These are phyloP conservation scores for Penicillium lividum DNA, from an alignment of 495 filamentous ascomycete genomes.

Conservation along the genomic window DNA sequence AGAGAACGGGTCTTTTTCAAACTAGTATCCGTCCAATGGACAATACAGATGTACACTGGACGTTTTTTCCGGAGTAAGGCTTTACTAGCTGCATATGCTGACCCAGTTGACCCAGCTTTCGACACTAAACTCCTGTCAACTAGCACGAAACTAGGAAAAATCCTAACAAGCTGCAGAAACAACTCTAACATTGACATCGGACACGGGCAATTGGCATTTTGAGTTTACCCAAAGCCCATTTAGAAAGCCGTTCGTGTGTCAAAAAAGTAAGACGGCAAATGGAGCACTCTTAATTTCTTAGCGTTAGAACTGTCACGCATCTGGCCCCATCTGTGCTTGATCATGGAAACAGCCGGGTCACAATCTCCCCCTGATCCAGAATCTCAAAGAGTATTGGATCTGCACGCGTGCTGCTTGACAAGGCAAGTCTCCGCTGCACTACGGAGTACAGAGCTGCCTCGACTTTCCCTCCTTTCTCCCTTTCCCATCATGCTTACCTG, in stretches of 20 bases:
- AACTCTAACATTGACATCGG: not conserved
- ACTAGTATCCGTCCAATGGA: slow-evolving; percentile 1
- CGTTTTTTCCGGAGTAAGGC: slow-evolving; percentile 17
- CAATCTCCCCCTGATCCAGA: slow-evolving; percentile 29
- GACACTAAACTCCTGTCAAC: not conserved
- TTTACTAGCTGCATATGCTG: slow-evolving; percentile 16
- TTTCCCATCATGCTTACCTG: slow-evolving; percentile 8
- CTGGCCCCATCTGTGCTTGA: slow-evolving; percentile 24
- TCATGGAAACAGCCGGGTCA: slow-evolving; percentile 29
- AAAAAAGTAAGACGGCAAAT: slow-evolving; percentile 13
- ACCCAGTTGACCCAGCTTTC: slow-evolving; percentile 10
- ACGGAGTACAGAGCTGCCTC: not conserved
- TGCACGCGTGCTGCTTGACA: slow-evolving; percentile 19
- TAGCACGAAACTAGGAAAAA: not conserved
- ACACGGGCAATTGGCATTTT: slow-evolving; percentile 1
- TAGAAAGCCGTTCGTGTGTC: slow-evolving; percentile 19
- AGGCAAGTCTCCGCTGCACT: slow-evolving; percentile 17
- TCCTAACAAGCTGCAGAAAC: not conserved
- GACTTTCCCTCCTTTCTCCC: slow-evolving; percentile 14
- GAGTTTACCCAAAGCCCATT: slow-evolving; percentile 9
- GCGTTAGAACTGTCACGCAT: slow-evolving; percentile 26
- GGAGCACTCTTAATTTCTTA: slow-evolving; percentile 31
- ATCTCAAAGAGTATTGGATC: slow-evolving; percentile 26
- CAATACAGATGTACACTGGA: slow-evolving; percentile 18
- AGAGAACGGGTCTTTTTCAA: not conserved